These are phyloP conservation scores for Skeletonema potamos DNA, from an alignment of 108 stramenopile genomes.

Conservation along the genomic window DNA sequence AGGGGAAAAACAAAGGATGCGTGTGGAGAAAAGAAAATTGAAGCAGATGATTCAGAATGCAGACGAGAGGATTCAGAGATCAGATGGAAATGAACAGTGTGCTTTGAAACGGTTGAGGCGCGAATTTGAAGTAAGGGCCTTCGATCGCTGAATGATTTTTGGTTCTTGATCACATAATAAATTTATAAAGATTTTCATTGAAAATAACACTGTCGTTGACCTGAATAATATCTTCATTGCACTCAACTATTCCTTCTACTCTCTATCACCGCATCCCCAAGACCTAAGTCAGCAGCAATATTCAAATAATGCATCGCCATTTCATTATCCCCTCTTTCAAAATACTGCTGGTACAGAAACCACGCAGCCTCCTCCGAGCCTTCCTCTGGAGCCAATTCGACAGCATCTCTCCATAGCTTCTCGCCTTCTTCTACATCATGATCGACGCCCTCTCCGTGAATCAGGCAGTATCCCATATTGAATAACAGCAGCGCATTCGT, in stretches of 20 bases:
- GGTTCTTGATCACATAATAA: no score
- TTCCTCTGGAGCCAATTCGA: constrained; percentile 30
- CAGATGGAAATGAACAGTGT: no score
- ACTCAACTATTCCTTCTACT: not conserved
- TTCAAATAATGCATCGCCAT: not conserved
- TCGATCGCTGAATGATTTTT: no score
- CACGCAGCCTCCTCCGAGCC: constrained; percentile 36
- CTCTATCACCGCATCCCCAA: not conserved
- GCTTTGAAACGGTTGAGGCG: no score
- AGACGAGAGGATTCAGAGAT: no score
- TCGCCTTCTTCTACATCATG: constrained; percentile 5
- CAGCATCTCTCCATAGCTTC: constrained; percentile 23
- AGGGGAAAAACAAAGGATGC: no score
- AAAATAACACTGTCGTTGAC: no score
- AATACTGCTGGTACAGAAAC: constrained; percentile 23
- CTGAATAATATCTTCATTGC: no score
- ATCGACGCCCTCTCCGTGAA: constrained; percentile 13
- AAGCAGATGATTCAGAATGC: no score
- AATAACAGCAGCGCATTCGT: constrained; percentile 26
- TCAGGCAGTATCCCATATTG: constrained; percentile 28
- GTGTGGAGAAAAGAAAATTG: no score
- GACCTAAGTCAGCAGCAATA: not conserved
- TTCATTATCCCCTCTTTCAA: not conserved
- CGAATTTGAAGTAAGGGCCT: no score
- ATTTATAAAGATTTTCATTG: no score